Evolutionary conservation across 2,329 filamentous ascomycete genomes (phyloP).

Genomic region (Annulohypoxylon truncatum): DNA sequence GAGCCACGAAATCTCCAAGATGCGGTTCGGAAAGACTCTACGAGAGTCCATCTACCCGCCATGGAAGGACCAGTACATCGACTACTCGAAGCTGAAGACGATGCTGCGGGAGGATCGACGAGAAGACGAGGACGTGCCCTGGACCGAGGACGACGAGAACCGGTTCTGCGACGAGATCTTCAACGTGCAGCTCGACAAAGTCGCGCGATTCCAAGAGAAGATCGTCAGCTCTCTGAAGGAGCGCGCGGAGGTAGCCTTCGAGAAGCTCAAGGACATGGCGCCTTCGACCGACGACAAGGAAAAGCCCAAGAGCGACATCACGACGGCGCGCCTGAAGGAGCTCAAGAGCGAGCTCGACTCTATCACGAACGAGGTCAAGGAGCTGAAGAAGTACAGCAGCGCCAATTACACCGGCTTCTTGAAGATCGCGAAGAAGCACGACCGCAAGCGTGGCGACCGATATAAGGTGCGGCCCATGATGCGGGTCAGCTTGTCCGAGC

Average conservation of each 20-base stretch:
- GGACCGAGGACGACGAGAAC: constrained; percentile 95
- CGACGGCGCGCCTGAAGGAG: constrained; percentile 70
- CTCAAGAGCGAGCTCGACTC: constrained; percentile 83
- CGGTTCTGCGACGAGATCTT: constrained; percentile 94
- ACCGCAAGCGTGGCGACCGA: constrained; percentile 85
- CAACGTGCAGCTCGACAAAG: constrained; percentile 95
- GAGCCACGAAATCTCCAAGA: constrained; percentile 55
- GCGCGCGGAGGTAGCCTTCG: constrained; percentile 66
- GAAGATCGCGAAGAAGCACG: constrained; percentile 99
- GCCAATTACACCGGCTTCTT: constrained; percentile 98
- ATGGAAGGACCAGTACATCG: constrained; percentile 95
- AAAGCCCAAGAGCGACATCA: constrained; percentile 63
- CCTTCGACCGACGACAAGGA: constrained; percentile 73
- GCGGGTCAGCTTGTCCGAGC: constrained; percentile 86
- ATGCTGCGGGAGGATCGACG: constrained; percentile 81
- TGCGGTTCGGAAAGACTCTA: constrained; percentile 95
- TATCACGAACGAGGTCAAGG: constrained; percentile 90
- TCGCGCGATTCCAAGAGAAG: constrained; percentile 86
- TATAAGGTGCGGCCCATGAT: constrained; percentile 94
- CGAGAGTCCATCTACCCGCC: constrained; percentile 82
- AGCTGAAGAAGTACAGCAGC: constrained; percentile 93
- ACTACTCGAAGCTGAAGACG: constrained; percentile 92
- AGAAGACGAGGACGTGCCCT: constrained; percentile 72
- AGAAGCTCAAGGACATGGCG: constrained; percentile 85
- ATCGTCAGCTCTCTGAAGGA: constrained; percentile 71